Evolutionary conservation across 441 rosid species (phyloP).

Genomic region (Adansonia madagascariensis): DNA sequence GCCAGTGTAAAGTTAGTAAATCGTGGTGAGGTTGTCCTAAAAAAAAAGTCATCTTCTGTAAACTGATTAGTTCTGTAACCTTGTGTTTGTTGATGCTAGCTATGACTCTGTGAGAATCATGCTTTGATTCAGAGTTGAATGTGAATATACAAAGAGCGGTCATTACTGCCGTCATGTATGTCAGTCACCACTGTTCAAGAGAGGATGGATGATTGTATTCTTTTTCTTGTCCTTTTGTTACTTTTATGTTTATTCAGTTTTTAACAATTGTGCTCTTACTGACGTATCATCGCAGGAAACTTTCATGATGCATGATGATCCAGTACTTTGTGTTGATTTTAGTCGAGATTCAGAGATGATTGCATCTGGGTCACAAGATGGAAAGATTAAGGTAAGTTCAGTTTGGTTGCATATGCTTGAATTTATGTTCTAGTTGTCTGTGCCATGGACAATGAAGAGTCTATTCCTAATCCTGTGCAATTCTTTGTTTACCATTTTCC

Average conservation of each 20-base stretch:
- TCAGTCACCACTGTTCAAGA: not conserved
- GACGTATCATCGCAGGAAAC: slow-evolving; percentile 71
- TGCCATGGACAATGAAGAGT: slow-evolving; percentile 6
- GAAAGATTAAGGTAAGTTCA: slow-evolving; percentile 85
- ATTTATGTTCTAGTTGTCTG: slow-evolving; percentile 4
- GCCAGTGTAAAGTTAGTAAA: not conserved
- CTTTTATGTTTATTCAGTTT: not conserved
- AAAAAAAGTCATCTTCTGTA: not conserved
- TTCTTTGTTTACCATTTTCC: not conserved
- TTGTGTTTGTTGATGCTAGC: not conserved
- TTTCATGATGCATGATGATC: slow-evolving; percentile 99
- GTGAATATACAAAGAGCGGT: not conserved
- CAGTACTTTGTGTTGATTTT: slow-evolving; percentile 94
- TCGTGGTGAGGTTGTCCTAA: not conserved
- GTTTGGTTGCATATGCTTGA: slow-evolving; percentile 31
- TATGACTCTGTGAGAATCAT: not conserved
- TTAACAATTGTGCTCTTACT: slow-evolving; percentile 24
- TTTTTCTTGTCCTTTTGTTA: slow-evolving; percentile 4
- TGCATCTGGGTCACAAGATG: slow-evolving; percentile 96
- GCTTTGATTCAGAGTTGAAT: not conserved
- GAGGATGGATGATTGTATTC: not conserved
- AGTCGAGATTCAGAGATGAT: slow-evolving; percentile 98
- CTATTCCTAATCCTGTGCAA: not conserved
- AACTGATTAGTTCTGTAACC: not conserved
- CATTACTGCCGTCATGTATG: not conserved